A percentile compares a stretch with the other conserved stretches of the same genome.
These are phyloP conservation scores for Podospora appendiculata DNA, from an alignment of 495 filamentous ascomycete species.

Conservation along the genomic window DNA sequence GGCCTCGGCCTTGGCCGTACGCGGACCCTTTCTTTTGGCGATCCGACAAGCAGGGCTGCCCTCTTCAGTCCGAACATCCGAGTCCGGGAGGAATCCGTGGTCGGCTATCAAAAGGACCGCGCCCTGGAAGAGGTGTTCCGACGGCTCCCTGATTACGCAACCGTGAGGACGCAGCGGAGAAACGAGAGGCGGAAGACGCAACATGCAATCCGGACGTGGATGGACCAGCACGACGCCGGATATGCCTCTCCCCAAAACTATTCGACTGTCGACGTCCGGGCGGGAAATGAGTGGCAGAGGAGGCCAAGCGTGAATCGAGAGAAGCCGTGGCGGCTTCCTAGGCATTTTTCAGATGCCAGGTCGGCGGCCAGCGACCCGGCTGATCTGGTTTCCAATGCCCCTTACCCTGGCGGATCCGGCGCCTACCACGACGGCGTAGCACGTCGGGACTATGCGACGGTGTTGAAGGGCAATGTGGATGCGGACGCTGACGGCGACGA, in stretches of 20 bases:
- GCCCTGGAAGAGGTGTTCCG: slow-evolving; percentile 92
- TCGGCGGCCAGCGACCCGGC: slow-evolving; percentile 49
- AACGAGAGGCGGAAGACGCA: slow-evolving; percentile 58
- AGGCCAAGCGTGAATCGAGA: slow-evolving; percentile 36
- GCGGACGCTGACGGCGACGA: slow-evolving; percentile 83
- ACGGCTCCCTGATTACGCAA: slow-evolving; percentile 34
- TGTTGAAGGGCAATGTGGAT: slow-evolving; percentile 51
- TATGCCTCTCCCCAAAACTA: slow-evolving; percentile 45
- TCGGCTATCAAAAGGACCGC: slow-evolving; percentile 78
- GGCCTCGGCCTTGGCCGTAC: slow-evolving; percentile 23
- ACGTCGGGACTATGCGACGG: slow-evolving; percentile 20
- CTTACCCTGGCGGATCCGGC: slow-evolving; percentile 22
- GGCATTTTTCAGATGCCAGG: slow-evolving; percentile 38
- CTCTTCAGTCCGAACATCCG: slow-evolving; percentile 64
- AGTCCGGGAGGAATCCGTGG: slow-evolving; percentile 72
- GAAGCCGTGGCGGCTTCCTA: slow-evolving; percentile 26
- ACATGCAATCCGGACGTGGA: slow-evolving; percentile 77
- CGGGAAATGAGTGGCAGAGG: slow-evolving; percentile 28
- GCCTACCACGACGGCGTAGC: slow-evolving; percentile 14
- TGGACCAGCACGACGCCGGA: slow-evolving; percentile 63
- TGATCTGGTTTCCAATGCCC: slow-evolving; percentile 39
- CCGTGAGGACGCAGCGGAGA: slow-evolving; percentile 39
- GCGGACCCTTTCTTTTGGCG: slow-evolving; percentile 48
- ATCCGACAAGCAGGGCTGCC: slow-evolving; percentile 36
- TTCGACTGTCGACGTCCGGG: slow-evolving; percentile 38